Evolutionary conservation across 257 asterid genomes (phyloP).

Genomic region (Solanum sejunctum): DNA sequence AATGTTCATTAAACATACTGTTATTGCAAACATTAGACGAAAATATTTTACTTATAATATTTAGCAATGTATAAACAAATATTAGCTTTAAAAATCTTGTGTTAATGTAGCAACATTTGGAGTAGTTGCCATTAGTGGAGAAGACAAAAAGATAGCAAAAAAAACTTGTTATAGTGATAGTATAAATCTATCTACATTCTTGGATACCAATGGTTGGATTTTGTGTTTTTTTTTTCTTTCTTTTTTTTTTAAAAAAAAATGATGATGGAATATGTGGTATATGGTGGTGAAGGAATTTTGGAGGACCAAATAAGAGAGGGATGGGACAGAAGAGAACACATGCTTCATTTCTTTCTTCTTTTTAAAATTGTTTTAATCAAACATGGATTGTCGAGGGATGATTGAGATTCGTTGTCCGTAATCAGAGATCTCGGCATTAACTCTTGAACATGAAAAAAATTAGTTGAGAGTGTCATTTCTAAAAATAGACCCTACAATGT

Average conservation of each 20-base stretch:
- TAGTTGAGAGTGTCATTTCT: rapidly evolving
- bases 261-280: neutral
- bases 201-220: slow-evolving; percentile 31
- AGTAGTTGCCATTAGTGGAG: slow-evolving; percentile 23
- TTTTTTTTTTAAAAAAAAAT: neutral
- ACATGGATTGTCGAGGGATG: neutral
- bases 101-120: neutral
- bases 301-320: neutral
- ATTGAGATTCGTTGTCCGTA: neutral
- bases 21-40: neutral
- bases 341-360: neutral
- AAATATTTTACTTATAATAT: neutral
- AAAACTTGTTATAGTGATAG: neutral
- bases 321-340: neutral
- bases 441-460: neutral
- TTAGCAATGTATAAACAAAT: neutral
- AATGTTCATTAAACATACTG: neutral
- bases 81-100: neutral
- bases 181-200: neutral
- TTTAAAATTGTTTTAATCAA: neutral
- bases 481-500: neutral
- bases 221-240: neutral
- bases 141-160: neutral
- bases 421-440: neutral
- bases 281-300: neutral